phyloP scores from a whole-genome alignment of 2,329 filamentous ascomycete species.

The Alternaria longipes region DNA sequence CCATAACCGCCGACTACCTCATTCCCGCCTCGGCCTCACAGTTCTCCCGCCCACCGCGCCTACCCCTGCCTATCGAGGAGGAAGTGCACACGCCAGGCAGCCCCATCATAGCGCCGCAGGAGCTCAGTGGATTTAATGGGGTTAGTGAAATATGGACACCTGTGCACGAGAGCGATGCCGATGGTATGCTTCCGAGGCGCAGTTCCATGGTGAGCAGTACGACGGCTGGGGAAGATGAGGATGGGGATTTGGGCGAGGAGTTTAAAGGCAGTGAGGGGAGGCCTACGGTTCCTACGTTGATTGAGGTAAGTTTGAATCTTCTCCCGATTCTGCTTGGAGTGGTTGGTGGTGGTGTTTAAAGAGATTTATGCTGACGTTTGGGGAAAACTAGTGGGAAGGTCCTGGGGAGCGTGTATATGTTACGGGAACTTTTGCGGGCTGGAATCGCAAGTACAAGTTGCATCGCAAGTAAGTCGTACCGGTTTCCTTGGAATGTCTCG shows the following conservation, averaged over 20 bases:
- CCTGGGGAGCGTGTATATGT: slow-evolving; percentile 92
- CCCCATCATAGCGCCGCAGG: slow-evolving; percentile 80
- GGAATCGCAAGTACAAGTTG: slow-evolving; percentile 92
- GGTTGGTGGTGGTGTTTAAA: no score
- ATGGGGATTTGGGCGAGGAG: slow-evolving; percentile 67
- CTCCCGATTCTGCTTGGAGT: no score
- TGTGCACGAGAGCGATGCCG: slow-evolving; percentile 55
- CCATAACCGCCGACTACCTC: slow-evolving; percentile 50
- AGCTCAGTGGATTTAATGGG: slow-evolving; percentile 44
- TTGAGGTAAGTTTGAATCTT: slow-evolving; percentile 61
- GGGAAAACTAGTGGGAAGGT: slow-evolving; percentile 68
- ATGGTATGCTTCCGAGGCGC: slow-evolving; percentile 64
- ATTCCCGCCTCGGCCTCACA: slow-evolving; percentile 45
- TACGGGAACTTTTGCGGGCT: slow-evolving; percentile 95
- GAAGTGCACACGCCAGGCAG: slow-evolving; percentile 89
- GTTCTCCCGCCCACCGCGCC: slow-evolving; percentile 77
- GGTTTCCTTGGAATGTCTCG: slow-evolving; percentile 38
- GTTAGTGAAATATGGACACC: slow-evolving; percentile 54
- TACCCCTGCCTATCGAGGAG: slow-evolving; percentile 93
- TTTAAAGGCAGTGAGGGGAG: slow-evolving; percentile 71
- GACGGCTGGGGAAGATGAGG: slow-evolving; percentile 74
- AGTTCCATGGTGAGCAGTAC: slow-evolving; percentile 64
- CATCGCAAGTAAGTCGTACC: slow-evolving; percentile 75
- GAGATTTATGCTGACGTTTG: no score
- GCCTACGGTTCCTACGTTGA: slow-evolving; percentile 80